Evolutionary conservation across 345 rosid genomes (phyloP).

Genomic region (Durio zibethinus): DNA sequence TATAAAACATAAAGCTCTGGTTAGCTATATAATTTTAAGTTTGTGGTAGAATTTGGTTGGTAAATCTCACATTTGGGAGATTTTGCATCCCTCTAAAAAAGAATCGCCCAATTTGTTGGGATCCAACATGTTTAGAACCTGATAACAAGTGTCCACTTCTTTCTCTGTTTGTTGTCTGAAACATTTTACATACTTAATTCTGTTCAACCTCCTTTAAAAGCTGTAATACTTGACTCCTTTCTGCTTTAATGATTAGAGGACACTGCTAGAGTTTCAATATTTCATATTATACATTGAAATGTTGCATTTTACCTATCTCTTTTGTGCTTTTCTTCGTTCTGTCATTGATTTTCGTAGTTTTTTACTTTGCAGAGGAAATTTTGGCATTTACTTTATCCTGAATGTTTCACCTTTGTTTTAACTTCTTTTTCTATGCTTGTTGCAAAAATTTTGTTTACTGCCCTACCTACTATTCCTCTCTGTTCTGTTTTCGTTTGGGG

Average conservation of each 20-base stretch:
- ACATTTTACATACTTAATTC: not conserved
- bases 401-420: not conserved
- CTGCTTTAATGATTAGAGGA: not conserved
- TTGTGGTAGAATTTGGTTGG: not conserved
- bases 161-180: not conserved
- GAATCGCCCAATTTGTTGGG: not conserved
- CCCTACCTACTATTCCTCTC: not conserved
- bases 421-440: not conserved
- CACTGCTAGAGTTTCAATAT: not conserved
- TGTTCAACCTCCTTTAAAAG: not conserved
- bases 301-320: not conserved
- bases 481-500: not conserved
- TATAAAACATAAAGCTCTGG: not conserved
- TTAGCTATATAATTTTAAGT: not conserved
- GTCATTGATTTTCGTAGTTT: not conserved
- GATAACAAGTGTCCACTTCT: not conserved
- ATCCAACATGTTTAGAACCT: not conserved
- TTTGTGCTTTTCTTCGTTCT: not conserved
- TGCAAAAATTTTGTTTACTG: not conserved
- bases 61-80: not conserved
- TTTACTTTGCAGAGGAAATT: not conserved
- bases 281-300: not conserved
- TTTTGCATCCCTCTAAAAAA: not conserved
- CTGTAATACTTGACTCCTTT: not conserved
- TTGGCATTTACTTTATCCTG: not conserved